Base-by-base conservation (phyloP, 352 stramenopile species). In the Pythium graminicola region DNA sequence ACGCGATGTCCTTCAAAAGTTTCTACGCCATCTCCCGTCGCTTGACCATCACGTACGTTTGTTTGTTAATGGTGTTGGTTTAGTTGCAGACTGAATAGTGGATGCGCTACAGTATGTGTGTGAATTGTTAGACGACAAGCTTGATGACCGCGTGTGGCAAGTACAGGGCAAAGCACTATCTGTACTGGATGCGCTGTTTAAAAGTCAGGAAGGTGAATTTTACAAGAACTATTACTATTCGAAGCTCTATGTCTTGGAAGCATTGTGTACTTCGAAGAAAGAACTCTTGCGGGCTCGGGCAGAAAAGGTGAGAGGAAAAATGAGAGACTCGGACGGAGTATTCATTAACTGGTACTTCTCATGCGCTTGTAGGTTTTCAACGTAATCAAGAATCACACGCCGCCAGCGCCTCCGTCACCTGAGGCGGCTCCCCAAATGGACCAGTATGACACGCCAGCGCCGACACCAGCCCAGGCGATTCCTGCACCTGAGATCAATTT, bases 81-180 rank as follows among this genome's bases (percentile, higher is more conserved):
- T 29, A n/a, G 3, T 31, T 28, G 14, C 16, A 6, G 24, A 3
- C 24, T 38, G 4, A 8, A 10, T 20, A 31, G 24, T 29, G 44
- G 23, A 35, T 44, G 32, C 45, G 22, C 1, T 36, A 6, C 27
- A 90, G 74, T 93, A 93, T 50, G 61, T 89, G 26, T 91, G 82
- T 49, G 78, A 93, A 61, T 66, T 91, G 23, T 66, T 93, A n/a
- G 73, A 91, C 43, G 73, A 86, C 57, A 93, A 91, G 64, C 77
- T 93, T n/a, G 73, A 87, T 63, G 76, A 77, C 50, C 67, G 66
- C 29, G 32, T 93, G 47, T 93, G 82, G 82, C 82, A 91, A 54
- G 71, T 90, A 10, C 80, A 90, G 65, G 80, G 71, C 49, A 90
- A 90, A 55, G 80, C 82, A 6, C 42, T 93, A 46, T 87, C 80